Evolutionary conservation across 2,329 filamentous ascomycete genomes (phyloP).

Genomic region (Phaeosphaeriaceae sp.): DNA sequence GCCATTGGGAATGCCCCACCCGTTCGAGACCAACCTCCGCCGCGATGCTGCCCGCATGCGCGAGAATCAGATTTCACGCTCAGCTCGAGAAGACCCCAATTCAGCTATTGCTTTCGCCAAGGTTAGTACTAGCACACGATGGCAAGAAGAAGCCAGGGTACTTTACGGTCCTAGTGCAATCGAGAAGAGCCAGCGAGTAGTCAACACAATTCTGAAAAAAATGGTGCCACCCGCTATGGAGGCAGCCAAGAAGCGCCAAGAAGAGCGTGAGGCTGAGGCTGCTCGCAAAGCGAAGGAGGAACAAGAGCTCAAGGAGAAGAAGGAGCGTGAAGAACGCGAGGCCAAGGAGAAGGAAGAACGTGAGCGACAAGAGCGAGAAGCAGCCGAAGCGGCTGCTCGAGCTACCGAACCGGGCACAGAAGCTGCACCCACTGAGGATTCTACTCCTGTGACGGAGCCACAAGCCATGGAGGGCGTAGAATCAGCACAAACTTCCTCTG

Average conservation of each 20-base stretch:
- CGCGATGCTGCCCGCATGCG: conserved; percentile 41
- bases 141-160: conserved; percentile 88
- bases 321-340: conserved; percentile 64
- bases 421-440: conserved; percentile 21
- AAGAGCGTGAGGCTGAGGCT: conserved; percentile 76
- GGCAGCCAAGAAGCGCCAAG: conserved; percentile 75
- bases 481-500: conserved; percentile 12
- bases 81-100: conserved; percentile 65
- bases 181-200: conserved; percentile 73
- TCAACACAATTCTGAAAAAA: conserved; percentile 72
- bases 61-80: conserved; percentile 39
- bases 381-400: conserved; percentile 47
- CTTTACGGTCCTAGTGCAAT: conserved; percentile 74
- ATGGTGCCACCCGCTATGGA: conserved; percentile 87
- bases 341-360: conserved; percentile 58
- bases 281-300: conserved; percentile 68
- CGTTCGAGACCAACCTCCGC: conserved; percentile 40
- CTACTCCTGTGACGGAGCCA: conserved; percentile 27
- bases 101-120: conserved; percentile 78
- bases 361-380: conserved; percentile 49
- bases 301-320: conserved; percentile 67
- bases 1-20: conserved; percentile 39
- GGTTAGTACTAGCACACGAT: conserved; percentile 75
- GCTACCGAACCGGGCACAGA: conserved; percentile 34
- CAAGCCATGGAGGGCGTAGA: conserved; percentile 10